Percentiles rank a stretch among this genome's conserved stretches.
These are phyloP conservation scores for Polyporus tsugae DNA, from an alignment of 1,284 basidiomycete genomes.

Conservation along the genomic window DNA sequence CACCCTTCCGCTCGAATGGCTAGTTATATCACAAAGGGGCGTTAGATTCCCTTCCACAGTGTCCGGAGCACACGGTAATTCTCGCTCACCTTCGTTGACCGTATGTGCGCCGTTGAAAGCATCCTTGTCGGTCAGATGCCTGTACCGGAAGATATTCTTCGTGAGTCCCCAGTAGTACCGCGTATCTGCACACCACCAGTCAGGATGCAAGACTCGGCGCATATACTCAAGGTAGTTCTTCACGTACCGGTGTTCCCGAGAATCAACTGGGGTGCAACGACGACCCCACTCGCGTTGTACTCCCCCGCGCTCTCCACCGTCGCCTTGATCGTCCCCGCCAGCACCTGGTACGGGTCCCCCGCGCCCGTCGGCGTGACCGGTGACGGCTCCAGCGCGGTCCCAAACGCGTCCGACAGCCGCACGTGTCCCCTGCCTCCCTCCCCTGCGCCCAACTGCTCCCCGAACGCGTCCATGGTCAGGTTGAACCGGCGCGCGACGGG, in stretches of 20 bases:
- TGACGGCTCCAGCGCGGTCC: slow-evolving; percentile 59
- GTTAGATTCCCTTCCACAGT: slow-evolving; percentile 15
- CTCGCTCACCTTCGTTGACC: slow-evolving; percentile 42
- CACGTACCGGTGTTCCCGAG: slow-evolving; percentile 44
- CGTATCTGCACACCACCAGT: slow-evolving; percentile 44
- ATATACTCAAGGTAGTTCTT: no score
- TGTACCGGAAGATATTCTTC: slow-evolving; percentile 53
- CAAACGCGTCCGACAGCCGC: slow-evolving; percentile 50
- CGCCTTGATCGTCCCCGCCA: slow-evolving; percentile 58
- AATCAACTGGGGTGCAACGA: slow-evolving; percentile 51
- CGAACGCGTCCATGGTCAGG: slow-evolving; percentile 63
- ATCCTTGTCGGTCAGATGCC: slow-evolving; percentile 39
- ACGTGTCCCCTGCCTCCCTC: slow-evolving; percentile 38
- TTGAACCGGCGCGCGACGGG: slow-evolving; percentile 55
- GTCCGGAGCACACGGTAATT: neutral
- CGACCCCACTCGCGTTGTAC: slow-evolving; percentile 40
- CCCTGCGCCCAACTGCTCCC: slow-evolving; percentile 33
- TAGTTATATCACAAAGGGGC: neutral
- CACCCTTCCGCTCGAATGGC: slow-evolving; percentile 34
- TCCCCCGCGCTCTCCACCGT: slow-evolving; percentile 38
- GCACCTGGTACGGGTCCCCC: slow-evolving; percentile 55
- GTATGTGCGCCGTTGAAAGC: slow-evolving; percentile 58
- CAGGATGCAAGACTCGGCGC: neutral
- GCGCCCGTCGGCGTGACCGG: slow-evolving; percentile 56
- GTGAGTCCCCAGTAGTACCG: slow-evolving; percentile 55